Base-by-base conservation (phyloP, 768 basidiomycete genomes). In the Agaricus sinodeliciosus region DNA sequence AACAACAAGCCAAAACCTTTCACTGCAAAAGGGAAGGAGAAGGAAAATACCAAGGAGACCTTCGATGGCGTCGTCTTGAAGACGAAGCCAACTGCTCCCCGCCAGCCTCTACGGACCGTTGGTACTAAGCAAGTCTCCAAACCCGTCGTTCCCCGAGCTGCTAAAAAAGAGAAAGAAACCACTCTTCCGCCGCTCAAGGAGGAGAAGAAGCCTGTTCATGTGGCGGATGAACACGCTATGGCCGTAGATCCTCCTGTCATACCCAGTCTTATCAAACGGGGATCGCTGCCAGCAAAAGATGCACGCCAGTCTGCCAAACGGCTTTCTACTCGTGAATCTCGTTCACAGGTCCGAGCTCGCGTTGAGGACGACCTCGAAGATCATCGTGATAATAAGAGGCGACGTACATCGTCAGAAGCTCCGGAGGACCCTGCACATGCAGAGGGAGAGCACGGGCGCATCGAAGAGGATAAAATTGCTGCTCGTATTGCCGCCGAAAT, bases 51-150 rank as follows among this genome's bases (percentile, higher is more conserved):
- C 67, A 72, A 78, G 60, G 72, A 76, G 56, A 80, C 75, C 48
- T 78, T 81, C 51, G 85, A 85, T 52, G 80, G 80, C 46, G 83
- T 86, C 55, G 76, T 81, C 22, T 72, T 82, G 63, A 82, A 84
- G 60, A 66, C 77, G 2, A 79, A 78, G 60, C 57, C 62, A 15
- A 57, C 65, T n/a, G 55, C 64, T 6, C 61, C 67, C 35, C 83
- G 82, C 51, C 78, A 77, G 62, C 79, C 83, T 18, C 63, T 85
- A 51, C 77, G 81, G 31, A 72, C 75, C 9, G 80, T 83, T 39
- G 71, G 75, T 18, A 67, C 73, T 22, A 73, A 75, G n/a, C 73
- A 75, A 47, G 55, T 65, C 28, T 59, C 66, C 19, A 72, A 61
- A 51, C 52, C 57, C 50, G 62, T 67, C 28, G 59, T 57, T 37